A percentile compares a stretch with the other conserved stretches of the same genome.
phyloP scores from a whole-genome alignment of 352 stramenopile species.

The Pythium sp. region DNA sequence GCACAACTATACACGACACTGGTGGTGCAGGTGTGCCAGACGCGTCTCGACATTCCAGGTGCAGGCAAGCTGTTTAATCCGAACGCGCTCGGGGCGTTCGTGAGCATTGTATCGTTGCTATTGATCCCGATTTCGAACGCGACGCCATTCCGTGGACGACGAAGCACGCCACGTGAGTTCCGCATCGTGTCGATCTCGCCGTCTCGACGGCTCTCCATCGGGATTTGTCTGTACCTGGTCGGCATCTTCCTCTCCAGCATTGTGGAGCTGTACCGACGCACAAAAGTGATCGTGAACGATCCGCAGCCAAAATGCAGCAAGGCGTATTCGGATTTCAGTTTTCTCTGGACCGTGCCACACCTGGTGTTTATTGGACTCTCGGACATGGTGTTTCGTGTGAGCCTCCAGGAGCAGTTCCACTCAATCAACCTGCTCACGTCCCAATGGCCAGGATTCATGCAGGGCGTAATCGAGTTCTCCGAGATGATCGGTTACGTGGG shows the following conservation, averaged over 20 bases:
- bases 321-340: constrained; percentile 33
- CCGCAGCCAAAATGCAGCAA: constrained; percentile 30
- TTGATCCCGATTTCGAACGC: constrained; percentile 19
- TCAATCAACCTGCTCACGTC: constrained; percentile 26
- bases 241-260: constrained; percentile 72
- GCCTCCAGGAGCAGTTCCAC: constrained; percentile 54
- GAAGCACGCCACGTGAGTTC: neutral
- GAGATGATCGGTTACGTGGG: constrained; percentile 52
- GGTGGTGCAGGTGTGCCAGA: constrained; percentile 67
- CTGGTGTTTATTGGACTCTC: constrained; percentile 49
- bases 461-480: constrained; percentile 45
- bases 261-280: constrained; percentile 74
- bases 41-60: constrained; percentile 32
- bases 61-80: constrained; percentile 33
- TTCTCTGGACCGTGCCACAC: constrained; percentile 57
- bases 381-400: constrained; percentile 64
- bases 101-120: constrained; percentile 18
- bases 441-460: constrained; percentile 41
- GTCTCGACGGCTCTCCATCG: constrained; percentile 42
- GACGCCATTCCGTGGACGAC: neutral
- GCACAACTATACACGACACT: constrained; percentile 71
- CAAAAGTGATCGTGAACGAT: constrained; percentile 19
- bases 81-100: constrained; percentile 27
- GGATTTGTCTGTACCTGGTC: constrained; percentile 54
- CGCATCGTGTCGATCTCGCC: constrained; percentile 19